Evolutionary conservation across 257 asterid genomes (phyloP), one percentile per base, ranked within the genome.

Genomic region (Osmanthus fragrans): DNA sequence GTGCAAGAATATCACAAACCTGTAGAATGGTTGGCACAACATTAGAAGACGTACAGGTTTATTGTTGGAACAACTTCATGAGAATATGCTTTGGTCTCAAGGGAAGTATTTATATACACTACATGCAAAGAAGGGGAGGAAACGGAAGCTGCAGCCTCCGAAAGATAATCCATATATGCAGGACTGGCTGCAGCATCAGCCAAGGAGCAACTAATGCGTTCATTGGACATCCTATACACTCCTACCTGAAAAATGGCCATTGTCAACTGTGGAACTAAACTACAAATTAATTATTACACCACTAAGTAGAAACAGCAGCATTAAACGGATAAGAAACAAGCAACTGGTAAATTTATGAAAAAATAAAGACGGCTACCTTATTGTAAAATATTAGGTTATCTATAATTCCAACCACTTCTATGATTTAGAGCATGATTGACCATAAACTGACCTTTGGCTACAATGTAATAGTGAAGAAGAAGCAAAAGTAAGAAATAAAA

Each of bases 111-210:
- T 71, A 95, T 95, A 85, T 95, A 95, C 80, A 95, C 90, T 39
- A 95, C 98, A 84, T 95, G 99, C 71, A 95, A 82, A 79, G 98
- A 87, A 3, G 98, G 97, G 75, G 96, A 90, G 70, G 95, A 86
- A 83, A 76, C 81, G 12, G 98, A 93, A 79, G 94, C 88, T 71
- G 85, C 82, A 74, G 90, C 97, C 68, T 80, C 77, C 1, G 88
- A 81, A 78, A 93, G 97, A 87, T 95, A 95, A 70, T 95, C 92
- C 91, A 87, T 85, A 82, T 93, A 95, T n/a, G 87, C 85, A 29
- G 98, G 97, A 81, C 97, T 85, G 19, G 98, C 79, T 49, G 98
- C 99, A 84, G 98, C 99, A 85, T 95, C 98, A 70, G 98, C 99
- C 88, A 95, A 85, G 23, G 97, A 91, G 83, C 99, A 95, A 76